Conservation (phyloP, 352 stramenopile genomes). For the Phytophthora uliginosa region DNA sequence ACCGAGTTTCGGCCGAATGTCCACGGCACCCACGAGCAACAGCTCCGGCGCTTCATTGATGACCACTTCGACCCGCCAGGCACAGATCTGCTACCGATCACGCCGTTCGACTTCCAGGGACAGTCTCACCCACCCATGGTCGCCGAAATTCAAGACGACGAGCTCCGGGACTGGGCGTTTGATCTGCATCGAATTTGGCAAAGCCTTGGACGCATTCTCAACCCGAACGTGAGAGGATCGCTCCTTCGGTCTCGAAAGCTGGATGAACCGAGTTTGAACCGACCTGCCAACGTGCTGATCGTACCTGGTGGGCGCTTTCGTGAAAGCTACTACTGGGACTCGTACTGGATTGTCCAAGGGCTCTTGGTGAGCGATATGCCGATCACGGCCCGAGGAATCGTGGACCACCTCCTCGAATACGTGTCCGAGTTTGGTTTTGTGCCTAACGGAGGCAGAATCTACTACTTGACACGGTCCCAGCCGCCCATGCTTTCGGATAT, state of each 20-base stretch:
- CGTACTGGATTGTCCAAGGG: conserved; percentile 93
- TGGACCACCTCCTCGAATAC: conserved; percentile 91
- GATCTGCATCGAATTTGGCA: conserved; percentile 83
- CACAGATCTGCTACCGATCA: conserved; percentile 77
- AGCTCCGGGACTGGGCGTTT: conserved; percentile 73
- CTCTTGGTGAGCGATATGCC: conserved; percentile 88
- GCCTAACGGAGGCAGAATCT: conserved; percentile 92
- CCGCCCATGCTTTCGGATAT: conserved; percentile 93
- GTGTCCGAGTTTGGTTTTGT: conserved; percentile 90
- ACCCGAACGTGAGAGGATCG: conserved; percentile 62
- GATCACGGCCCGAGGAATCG: conserved; percentile 78
- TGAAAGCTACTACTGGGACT: conserved; percentile 96
- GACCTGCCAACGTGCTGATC: conserved; percentile 77
- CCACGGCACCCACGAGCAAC: conserved; percentile 38
- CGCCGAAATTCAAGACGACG: conserved; percentile 54
- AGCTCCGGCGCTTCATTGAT: conserved; percentile 76
- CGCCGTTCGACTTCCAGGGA: conserved; percentile 76
- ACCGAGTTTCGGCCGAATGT: conserved; percentile 53
- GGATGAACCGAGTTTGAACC: conserved; percentile 39
- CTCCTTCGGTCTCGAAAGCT: conserved; percentile 59
- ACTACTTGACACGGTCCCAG: conserved; percentile 93
- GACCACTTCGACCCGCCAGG: conserved; percentile 87
- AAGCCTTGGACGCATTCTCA: conserved; percentile 68
- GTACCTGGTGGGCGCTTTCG: conserved; percentile 93
- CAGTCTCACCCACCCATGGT: conserved; percentile 63